Percentiles rank a stretch among this genome's conserved stretches.
phyloP scores from a whole-genome alignment of 768 basidiomycete species.

The Daedalea quercina region DNA sequence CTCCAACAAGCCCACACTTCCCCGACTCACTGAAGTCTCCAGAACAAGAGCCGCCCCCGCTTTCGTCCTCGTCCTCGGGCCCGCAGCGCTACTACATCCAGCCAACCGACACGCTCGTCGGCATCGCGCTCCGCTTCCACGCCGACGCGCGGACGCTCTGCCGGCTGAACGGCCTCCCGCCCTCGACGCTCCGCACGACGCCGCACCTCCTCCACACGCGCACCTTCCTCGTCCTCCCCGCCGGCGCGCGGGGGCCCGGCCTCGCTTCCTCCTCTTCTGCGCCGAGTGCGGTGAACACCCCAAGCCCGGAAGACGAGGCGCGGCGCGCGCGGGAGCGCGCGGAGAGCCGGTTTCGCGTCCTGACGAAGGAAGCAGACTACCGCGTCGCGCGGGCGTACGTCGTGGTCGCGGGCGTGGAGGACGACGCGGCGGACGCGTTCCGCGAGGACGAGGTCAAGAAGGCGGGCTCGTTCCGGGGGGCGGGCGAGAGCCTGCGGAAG shows the following conservation, averaged over 20 bases:
- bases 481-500: slow-evolving; percentile 3
- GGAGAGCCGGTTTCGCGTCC: slow-evolving; percentile 50
- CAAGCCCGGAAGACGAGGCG: slow-evolving; percentile 33
- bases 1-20: no score
- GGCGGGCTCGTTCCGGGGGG: slow-evolving; percentile 4
- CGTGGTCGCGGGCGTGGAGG: slow-evolving; percentile 45
- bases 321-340: slow-evolving; percentile 43
- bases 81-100: slow-evolving; percentile 45
- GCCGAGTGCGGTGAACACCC: slow-evolving; percentile 13
- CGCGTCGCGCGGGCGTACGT: slow-evolving; percentile 64
- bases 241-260: slow-evolving; percentile 20
- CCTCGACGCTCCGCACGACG: slow-evolving; percentile 58
- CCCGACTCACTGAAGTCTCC: no score
- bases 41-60: not conserved
- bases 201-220: slow-evolving; percentile 74
- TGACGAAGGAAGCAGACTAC: slow-evolving; percentile 68
- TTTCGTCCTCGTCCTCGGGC: not conserved
- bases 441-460: slow-evolving; percentile 5
- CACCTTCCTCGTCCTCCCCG: slow-evolving; percentile 46
- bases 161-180: slow-evolving; percentile 58
- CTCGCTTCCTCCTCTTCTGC: slow-evolving; percentile 17
- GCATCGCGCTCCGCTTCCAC: slow-evolving; percentile 54
- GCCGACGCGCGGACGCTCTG: slow-evolving; percentile 57
- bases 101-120: slow-evolving; percentile 53
- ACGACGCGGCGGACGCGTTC: slow-evolving; percentile 9